Evolutionary conservation across 768 basidiomycete genomes (phyloP), one percentile per base, ranked within the genome.

Genomic region (Tylopilus plumbeoviolaceoides): DNA sequence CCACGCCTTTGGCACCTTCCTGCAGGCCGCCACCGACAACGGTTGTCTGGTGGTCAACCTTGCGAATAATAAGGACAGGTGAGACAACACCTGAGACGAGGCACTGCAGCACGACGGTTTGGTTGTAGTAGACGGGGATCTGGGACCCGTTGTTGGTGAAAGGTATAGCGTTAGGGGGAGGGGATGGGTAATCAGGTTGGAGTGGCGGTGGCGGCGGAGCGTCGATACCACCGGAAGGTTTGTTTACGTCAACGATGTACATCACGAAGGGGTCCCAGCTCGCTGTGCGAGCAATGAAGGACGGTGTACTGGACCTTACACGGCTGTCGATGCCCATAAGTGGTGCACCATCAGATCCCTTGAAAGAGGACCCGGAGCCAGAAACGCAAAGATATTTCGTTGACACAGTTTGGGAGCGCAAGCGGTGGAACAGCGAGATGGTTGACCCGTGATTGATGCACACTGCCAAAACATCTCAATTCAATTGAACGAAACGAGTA

Each of bases 181-280:
- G 90, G 0, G 88, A 87, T 7, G 95, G 95, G 68, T 92, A 98
- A 58, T 92, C 93, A 1, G 87, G 83, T 50, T 91, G 88, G 1
- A 85, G 88, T 4, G 90, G 87, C 15, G 89, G 89, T 0, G 88
- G 87, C 5, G 87, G 85, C 7, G 88, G 84, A 30, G 84, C 78
- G 61, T 90, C 88, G 47, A 88, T 83, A 14, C 85, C 84, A 27
- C 85, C 85, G 18, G 82, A 78, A 18, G 91, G 88, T 64, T 87
- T 88, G 72, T 83, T 86, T 57, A 93, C 89, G 69, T 98, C 94
- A 56, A 97, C 94, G 56, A 97, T 93, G 75, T 97, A 98, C 81
- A 98, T 91, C 63, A 98, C 84, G 72, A 97, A 98, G 0, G 93
- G 88, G 72, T 95, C 90, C 92, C 92, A 95, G 61, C 88, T 87